Evolutionary conservation across 2,329 filamentous ascomycete genomes (phyloP).

Genomic region (Dothidotthia symphoricarpi): DNA sequence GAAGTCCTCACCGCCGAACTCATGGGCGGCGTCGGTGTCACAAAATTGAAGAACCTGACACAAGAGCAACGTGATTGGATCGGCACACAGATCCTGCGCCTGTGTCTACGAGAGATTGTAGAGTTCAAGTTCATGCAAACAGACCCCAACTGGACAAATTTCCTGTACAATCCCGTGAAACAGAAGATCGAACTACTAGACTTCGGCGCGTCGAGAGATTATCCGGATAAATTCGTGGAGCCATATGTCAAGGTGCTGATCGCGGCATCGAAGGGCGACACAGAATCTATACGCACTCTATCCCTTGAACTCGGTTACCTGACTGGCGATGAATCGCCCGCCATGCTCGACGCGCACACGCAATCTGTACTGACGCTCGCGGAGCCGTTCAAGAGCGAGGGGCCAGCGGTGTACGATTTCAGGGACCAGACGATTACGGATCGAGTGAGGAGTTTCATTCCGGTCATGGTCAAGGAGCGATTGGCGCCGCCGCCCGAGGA

Average conservation of each 20-base stretch:
- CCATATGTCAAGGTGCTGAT: slow-evolving; percentile 78
- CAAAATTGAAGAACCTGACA: slow-evolving; percentile 70
- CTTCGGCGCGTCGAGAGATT: slow-evolving; percentile 90
- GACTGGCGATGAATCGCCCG: slow-evolving; percentile 79
- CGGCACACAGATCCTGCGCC: slow-evolving; percentile 84
- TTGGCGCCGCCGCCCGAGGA: slow-evolving; percentile 92
- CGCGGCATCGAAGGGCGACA: slow-evolving; percentile 73
- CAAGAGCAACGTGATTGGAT: slow-evolving; percentile 94
- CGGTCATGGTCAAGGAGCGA: slow-evolving; percentile 87
- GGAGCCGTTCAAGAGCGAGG: slow-evolving; percentile 75
- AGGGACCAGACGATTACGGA: slow-evolving; percentile 94
- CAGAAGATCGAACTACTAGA: slow-evolving; percentile 85
- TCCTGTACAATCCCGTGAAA: slow-evolving; percentile 75
- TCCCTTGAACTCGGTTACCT: slow-evolving; percentile 83
- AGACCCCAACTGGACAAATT: slow-evolving; percentile 99
- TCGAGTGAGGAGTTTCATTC: slow-evolving; percentile 81
- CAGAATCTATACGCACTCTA: slow-evolving; percentile 60
- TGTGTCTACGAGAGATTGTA: slow-evolving; percentile 88
- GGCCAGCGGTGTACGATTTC: slow-evolving; percentile 88
- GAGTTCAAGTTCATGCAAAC: slow-evolving; percentile 99
- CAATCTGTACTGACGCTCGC: slow-evolving; percentile 84
- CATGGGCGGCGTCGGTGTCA: slow-evolving; percentile 82
- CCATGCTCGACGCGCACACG: slow-evolving; percentile 90
- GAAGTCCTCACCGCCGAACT: slow-evolving; percentile 92
- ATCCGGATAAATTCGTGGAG: slow-evolving; percentile 72